These are phyloP conservation scores for Phytophthora sojae DNA, from an alignment of 352 stramenopile species.

Conservation along the genomic window DNA sequence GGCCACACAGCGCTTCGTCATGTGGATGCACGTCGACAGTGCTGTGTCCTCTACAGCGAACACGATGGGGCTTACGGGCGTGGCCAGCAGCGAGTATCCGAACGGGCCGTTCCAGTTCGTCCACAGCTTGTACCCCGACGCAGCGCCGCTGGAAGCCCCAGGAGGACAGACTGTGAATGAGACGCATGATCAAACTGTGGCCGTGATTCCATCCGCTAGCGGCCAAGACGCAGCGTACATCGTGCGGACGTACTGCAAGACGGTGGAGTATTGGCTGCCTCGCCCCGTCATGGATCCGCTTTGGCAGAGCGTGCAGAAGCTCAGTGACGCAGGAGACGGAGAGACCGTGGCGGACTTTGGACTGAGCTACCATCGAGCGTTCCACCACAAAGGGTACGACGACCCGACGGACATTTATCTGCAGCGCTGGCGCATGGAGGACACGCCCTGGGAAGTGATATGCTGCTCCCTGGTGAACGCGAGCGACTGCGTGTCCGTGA, in stretches of 20 bases:
- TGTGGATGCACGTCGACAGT: constrained; percentile 98
- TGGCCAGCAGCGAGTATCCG: constrained; percentile 90
- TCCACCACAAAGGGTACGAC: constrained; percentile 95
- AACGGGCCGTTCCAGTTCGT: constrained; percentile 94
- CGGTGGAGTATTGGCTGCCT: constrained; percentile 95
- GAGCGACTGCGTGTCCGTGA: constrained; percentile 61
- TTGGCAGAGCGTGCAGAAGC: constrained; percentile 95
- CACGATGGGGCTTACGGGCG: constrained; percentile 89
- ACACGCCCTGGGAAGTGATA: constrained; percentile 92
- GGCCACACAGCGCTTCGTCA: constrained; percentile 90
- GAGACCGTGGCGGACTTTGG: constrained; percentile 85
- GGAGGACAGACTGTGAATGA: constrained; percentile 90
- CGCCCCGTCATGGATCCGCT: constrained; percentile 96
- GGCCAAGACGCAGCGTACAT: constrained; percentile 74
- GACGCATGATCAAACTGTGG: constrained; percentile 95
- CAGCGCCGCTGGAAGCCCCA: constrained; percentile 70
- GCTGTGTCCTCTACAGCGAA: constrained; percentile 42
- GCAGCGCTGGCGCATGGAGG: constrained; percentile 95
- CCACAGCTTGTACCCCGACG: constrained; percentile 94
- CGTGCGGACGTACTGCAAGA: constrained; percentile 96
- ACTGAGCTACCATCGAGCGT: constrained; percentile 96
- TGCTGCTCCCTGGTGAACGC: constrained; percentile 82
- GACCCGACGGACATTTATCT: constrained; percentile 98
- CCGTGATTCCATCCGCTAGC: constrained; percentile 34
- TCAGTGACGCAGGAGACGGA: constrained; percentile 36